These are phyloP conservation scores for Mucor mucedo DNA, from an alignment of 371 early-diverging fungal species.

Conservation along the genomic window DNA sequence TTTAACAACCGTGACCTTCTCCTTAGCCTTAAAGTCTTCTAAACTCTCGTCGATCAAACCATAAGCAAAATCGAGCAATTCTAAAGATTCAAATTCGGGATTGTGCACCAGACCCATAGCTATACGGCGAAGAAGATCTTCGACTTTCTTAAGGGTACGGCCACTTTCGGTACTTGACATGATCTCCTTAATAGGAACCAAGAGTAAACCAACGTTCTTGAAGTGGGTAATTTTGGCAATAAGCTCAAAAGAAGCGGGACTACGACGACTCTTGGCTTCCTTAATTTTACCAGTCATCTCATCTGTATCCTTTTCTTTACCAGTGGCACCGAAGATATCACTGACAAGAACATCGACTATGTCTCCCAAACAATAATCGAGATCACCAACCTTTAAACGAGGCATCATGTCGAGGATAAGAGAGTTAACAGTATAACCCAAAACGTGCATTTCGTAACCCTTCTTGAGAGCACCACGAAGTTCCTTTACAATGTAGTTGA, in stretches of 20 bases:
- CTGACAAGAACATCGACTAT: constrained; percentile 76
- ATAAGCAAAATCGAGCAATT: constrained; percentile 80
- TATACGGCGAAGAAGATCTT: constrained; percentile 77
- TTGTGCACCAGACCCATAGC: constrained; percentile 82
- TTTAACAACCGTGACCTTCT: constrained; percentile 51
- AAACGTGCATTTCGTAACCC: constrained; percentile 92
- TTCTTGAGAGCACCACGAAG: constrained; percentile 77
- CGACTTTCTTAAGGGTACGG: constrained; percentile 77
- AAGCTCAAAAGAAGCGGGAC: constrained; percentile 84
- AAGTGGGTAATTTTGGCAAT: constrained; percentile 71
- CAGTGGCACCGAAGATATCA: constrained; percentile 91
- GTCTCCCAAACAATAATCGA: constrained; percentile 80
- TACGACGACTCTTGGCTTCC: constrained; percentile 84
- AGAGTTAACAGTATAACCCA: constrained; percentile 88
- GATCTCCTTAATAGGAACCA: constrained; percentile 88
- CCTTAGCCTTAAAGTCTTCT: constrained; percentile 56
- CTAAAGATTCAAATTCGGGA: constrained; percentile 64
- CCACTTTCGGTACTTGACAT: constrained; percentile 81
- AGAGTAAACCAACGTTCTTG: constrained; percentile 65
- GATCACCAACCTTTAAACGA: constrained; percentile 65
- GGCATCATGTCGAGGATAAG: constrained; percentile 73
- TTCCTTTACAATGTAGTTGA: constrained; percentile 88
- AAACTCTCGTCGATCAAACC: constrained; percentile 84
- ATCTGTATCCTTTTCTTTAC: constrained; percentile 88
- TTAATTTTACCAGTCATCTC: constrained; percentile 88